These are phyloP conservation scores for Chimonanthus salicifolius DNA, from an alignment of 164 flowering plant genomes.

Conservation along the genomic window DNA sequence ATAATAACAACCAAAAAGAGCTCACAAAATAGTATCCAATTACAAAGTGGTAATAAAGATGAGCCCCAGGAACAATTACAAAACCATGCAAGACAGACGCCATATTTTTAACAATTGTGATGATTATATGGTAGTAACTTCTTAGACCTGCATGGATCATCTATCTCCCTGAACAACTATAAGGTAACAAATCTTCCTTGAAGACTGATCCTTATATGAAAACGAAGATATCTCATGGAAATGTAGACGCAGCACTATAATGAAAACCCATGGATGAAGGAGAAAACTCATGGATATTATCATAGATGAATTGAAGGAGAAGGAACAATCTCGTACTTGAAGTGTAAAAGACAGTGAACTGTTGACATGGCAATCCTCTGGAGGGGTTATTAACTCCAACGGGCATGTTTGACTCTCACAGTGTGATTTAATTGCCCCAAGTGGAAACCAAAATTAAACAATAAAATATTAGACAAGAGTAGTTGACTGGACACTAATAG, in stretches of 20 bases:
- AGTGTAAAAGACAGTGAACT: conserved; percentile 76
- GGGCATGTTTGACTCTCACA: conserved; percentile 81
- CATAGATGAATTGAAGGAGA: not conserved
- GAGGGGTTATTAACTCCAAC: conserved; percentile 75
- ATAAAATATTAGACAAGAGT: not conserved
- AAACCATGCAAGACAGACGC: too few relatives aligned
- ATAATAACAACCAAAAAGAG: too few relatives aligned
- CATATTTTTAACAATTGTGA: too few relatives aligned
- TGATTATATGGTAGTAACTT: too few relatives aligned
- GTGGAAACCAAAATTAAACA: not conserved
- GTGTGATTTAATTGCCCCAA: conserved; percentile 57
- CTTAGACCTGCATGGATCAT: too few relatives aligned
- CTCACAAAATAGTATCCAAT: too few relatives aligned
- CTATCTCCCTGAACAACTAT: too few relatives aligned
- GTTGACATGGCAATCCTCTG: conserved; percentile 95
- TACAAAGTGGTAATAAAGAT: too few relatives aligned
- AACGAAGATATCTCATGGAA: not conserved
- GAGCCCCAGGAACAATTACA: too few relatives aligned
- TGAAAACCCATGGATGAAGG: not conserved
- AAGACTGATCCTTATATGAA: too few relatives aligned
- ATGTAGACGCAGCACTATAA: not conserved
- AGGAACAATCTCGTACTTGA: conserved; percentile 46
- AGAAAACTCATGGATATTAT: not conserved
- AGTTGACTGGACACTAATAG: not conserved
- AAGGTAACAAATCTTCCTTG: too few relatives aligned